phyloP scores from a whole-genome alignment of 2,329 filamentous ascomycete species.

The Pleomassaria siparia region DNA sequence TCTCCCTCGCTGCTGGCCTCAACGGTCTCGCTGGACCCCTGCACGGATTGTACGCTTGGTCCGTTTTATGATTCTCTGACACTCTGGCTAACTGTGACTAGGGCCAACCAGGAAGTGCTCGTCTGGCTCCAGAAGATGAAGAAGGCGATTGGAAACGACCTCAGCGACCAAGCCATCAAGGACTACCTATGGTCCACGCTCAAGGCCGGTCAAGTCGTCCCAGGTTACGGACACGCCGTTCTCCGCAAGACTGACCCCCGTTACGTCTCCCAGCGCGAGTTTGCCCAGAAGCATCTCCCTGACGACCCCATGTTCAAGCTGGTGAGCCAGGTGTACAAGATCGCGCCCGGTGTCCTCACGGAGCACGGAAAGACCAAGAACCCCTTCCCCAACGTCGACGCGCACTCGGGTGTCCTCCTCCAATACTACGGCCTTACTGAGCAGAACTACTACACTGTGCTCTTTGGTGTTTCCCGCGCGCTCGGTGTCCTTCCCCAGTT shows the following conservation, averaged over 20 bases:
- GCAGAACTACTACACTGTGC: constrained; percentile 99
- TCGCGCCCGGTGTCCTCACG: constrained; percentile 93
- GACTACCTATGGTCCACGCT: constrained; percentile 99
- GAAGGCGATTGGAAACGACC: constrained; percentile 86
- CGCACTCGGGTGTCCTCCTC: constrained; percentile 97
- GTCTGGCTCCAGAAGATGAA: constrained; percentile 99
- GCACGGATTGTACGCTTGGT: constrained; percentile 75
- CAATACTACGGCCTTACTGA: constrained; percentile 99
- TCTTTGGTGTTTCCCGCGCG: constrained; percentile 97
- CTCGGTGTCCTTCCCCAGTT: constrained; percentile 98
- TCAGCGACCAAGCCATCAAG: constrained; percentile 94
- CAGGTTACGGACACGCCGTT: constrained; percentile 97
- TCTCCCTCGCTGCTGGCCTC: constrained; percentile 92
- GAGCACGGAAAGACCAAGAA: constrained; percentile 99
- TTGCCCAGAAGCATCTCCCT: constrained; percentile 89
- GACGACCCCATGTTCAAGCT: constrained; percentile 99
- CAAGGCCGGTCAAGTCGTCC: constrained; percentile 92
- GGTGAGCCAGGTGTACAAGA: constrained; percentile 99
- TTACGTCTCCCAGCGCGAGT: constrained; percentile 97
- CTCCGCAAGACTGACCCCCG: constrained; percentile 99
- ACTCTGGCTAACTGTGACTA: constrained; percentile 28
- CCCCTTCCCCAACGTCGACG: constrained; percentile 98
- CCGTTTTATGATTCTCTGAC: not conserved
- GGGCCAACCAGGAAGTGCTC: constrained; percentile 97
- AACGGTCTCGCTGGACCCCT: constrained; percentile 98